Percentiles rank a stretch among this genome's conserved stretches.
Evolutionary conservation across 768 basidiomycete species (phyloP).

Genomic region (Leccinum rimulosum): DNA sequence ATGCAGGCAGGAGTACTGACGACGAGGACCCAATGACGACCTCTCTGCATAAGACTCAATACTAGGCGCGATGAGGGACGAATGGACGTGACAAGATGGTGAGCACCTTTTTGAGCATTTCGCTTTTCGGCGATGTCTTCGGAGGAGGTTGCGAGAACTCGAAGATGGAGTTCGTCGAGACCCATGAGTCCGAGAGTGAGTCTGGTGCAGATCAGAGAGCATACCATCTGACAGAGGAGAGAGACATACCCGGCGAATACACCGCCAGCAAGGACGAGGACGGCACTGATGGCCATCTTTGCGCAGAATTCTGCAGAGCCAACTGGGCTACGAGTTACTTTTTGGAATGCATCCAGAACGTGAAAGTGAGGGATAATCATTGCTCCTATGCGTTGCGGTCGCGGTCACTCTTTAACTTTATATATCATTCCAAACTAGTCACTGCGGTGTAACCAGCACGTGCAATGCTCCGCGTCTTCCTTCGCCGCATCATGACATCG

Average conservation of each 20-base stretch:
- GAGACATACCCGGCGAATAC: conserved; percentile 80
- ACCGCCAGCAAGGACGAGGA: conserved; percentile 81
- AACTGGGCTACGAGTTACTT: conserved; percentile 23
- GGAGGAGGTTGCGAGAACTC: conserved; percentile 80
- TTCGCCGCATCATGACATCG: conserved; percentile 9
- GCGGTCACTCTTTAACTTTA: neutral
- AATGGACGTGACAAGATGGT: neutral
- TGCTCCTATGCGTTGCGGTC: neutral
- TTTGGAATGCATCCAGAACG: neutral
- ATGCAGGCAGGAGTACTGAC: conserved; percentile 38
- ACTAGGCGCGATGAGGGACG: conserved; percentile 35
- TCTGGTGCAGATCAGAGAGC: conserved; percentile 35
- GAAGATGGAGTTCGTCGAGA: conserved; percentile 84
- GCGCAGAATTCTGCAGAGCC: conserved; percentile 71
- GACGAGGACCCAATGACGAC: conserved; percentile 93
- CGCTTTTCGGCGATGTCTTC: conserved; percentile 64
- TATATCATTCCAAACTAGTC: neutral
- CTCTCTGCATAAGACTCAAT: conserved; percentile 53
- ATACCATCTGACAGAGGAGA: accelerated
- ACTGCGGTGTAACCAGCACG: neutral
- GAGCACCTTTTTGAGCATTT: conserved; percentile 68
- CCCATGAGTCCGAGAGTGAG: conserved; percentile 94
- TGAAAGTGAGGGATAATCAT: neutral
- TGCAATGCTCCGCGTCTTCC: neutral
- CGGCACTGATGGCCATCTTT: conserved; percentile 63